Percentiles rank a stretch among this genome's conserved stretches.
Conservation (phyloP, 2,329 filamentous ascomycete genomes). For the Remersonia thermophila region DNA sequence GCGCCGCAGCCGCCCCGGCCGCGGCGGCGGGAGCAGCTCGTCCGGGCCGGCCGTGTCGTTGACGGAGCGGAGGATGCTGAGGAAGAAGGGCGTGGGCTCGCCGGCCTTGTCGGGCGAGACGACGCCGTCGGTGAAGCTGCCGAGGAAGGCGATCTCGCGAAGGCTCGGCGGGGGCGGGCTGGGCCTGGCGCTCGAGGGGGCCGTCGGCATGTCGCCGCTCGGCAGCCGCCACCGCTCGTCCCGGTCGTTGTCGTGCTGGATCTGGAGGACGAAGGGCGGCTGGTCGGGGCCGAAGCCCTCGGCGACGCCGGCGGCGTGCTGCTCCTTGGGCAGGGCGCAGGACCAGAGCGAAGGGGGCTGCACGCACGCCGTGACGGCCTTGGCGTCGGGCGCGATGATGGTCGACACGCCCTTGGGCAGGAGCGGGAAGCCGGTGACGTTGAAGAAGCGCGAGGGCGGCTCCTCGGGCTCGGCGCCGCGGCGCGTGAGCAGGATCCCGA, state of each 20-base stretch:
- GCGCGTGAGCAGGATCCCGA: conserved; percentile 45
- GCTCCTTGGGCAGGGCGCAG: conserved; percentile 69
- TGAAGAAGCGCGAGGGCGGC: conserved; percentile 54
- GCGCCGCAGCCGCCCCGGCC: too few species aligned
- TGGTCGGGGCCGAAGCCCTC: conserved; percentile 50
- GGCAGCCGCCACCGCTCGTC: conserved; percentile 36
- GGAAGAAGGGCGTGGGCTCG: conserved; percentile 80
- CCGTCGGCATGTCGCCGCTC: conserved; percentile 17
- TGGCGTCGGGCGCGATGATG: conserved; percentile 56
- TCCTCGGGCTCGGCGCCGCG: conserved; percentile 20
- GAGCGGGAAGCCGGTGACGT: conserved; percentile 73
- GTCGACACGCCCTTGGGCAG: conserved; percentile 77
- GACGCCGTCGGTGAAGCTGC: conserved; percentile 72
- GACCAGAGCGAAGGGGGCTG: conserved; percentile 68
- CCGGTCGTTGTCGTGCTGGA: conserved; percentile 56
- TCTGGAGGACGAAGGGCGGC: conserved; percentile 70
- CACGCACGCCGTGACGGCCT: conserved; percentile 57
- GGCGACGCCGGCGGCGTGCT: conserved; percentile 46
- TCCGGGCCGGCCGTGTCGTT: conserved; percentile 18
- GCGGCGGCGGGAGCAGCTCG: too few species aligned
- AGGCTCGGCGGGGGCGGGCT: conserved; percentile 46
- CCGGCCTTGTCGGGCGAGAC: conserved; percentile 57
- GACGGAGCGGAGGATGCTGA: conserved; percentile 51
- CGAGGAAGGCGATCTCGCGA: conserved; percentile 67
- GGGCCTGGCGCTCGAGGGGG: conserved; percentile 22